Evolutionary conservation across 345 rosid genomes (phyloP), one percentile per base, ranked within the genome.

Genomic region (Laguncularia racemosa): DNA sequence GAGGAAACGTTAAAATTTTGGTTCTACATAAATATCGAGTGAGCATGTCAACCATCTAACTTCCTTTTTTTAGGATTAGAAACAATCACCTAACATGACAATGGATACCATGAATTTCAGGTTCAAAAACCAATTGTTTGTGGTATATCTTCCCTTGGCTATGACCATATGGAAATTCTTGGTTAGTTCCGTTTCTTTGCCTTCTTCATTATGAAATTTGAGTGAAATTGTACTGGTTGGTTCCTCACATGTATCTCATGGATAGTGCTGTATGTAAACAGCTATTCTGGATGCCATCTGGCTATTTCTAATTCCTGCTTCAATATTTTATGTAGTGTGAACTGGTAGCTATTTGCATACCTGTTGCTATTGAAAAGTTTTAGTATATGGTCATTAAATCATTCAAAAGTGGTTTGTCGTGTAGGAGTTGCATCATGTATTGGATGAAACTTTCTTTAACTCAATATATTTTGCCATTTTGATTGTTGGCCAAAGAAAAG

Each of bases 151-250:
- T 90, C 97, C 61, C 96, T 93, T 51, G 99, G 99, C 47, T 93
- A 85, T 74, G 99, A 93, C 67, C 99, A 93, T 76, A 93, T 85
- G 97, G 99, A 93, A 80, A 93, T 93, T 71, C 96, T 93, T 58
- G 99, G 99, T 93, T 79, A 74, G 99, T 86, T 61, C 75, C 60
- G 60, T 55, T 19, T 64, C 60, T 67, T 53, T 63, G 7, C 14
- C 53, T 43, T 56, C 59, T 44, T 44, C 19, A 61, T 56, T 49
- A 44, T 19, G 17, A 33, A 18, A 23, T 65, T 48, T 58, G 19
- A 15, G 13, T 55, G 13, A 14, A 43, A 2, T 50, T 60, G 64
- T 21, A 19, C 3, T 52, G 54, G 40, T 6, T 6, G 28, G 28
- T 33, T 33, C 40, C 9, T 33, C 40, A 6, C 40, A 33, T 33